Evolutionary conservation across 139 green algal species (phyloP).

Genomic region (Tetraselmis chui): DNA sequence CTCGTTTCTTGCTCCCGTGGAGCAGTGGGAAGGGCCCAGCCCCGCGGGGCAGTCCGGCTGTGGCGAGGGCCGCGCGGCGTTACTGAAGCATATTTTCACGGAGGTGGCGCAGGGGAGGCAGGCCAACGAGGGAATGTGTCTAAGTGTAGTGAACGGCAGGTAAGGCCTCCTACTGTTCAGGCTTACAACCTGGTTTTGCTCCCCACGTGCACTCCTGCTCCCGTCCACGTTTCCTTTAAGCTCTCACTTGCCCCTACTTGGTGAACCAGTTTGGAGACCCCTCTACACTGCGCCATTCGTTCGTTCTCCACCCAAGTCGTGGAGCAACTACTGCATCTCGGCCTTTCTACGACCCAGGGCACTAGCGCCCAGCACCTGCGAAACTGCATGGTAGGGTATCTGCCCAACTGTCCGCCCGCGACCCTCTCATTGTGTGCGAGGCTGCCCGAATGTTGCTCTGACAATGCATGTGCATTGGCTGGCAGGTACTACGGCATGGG

Average conservation of each 20-base stretch:
- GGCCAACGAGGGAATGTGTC: neutral
- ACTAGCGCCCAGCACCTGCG: neutral
- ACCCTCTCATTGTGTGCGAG: no score
- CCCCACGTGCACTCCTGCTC: no score
- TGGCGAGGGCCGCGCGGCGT: neutral
- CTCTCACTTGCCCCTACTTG: neutral
- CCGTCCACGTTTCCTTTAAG: no score
- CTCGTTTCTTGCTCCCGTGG: neutral
- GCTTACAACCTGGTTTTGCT: no score
- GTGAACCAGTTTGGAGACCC: slow-evolving; percentile 6
- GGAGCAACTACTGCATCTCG: neutral
- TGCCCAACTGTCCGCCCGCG: no score
- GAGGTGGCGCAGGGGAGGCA: neutral
- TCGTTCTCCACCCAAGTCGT: neutral
- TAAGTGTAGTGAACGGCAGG: neutral
- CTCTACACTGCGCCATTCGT: slow-evolving; percentile 6
- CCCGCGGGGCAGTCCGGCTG: neutral
- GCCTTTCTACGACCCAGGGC: neutral
- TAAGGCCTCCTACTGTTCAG: no score
- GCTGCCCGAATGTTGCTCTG: neutral
- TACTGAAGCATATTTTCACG: neutral
- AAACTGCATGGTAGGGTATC: neutral
- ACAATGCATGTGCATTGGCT: neutral
- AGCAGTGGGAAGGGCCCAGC: neutral
- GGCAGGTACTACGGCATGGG: neutral